Conservation (phyloP, 441 rosid species). For the Pelargonium myrrhifolium region DNA sequence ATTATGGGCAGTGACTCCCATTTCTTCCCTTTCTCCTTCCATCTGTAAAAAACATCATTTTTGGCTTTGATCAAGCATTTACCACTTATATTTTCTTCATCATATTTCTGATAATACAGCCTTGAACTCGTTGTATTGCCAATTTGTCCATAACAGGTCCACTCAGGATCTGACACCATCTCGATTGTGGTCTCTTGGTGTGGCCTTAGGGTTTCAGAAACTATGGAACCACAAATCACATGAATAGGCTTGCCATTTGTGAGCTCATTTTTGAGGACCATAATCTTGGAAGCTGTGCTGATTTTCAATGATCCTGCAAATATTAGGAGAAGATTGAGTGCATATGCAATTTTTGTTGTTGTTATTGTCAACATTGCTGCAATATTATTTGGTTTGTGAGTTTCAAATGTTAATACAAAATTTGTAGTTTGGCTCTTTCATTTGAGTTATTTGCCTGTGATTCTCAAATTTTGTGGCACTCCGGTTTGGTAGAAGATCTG, state of each 20-base stretch:
- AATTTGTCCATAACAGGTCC: neutral
- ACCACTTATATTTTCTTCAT: neutral
- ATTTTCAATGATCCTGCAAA: neutral
- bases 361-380: neutral
- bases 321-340: neutral
- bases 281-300: neutral
- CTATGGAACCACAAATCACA: neutral
- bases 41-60: neutral
- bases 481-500: too few relatives aligned
- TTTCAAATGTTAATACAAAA: too few relatives aligned
- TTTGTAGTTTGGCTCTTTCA: too few relatives aligned
- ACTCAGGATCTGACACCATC: neutral
- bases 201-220: neutral
- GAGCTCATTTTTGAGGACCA: neutral
- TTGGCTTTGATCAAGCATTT: neutral
- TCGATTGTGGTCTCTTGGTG: neutral
- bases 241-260: neutral
- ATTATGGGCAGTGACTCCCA: neutral
- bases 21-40: neutral
- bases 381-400: neutral
- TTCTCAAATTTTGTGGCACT: too few relatives aligned
- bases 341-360: neutral
- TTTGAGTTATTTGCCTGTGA: too few relatives aligned
- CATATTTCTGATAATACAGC: neutral
- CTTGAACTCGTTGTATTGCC: neutral